phyloP scores from a whole-genome alignment of 2,329 filamentous ascomycete species.

The Neopestalotiopsis clavispora region DNA sequence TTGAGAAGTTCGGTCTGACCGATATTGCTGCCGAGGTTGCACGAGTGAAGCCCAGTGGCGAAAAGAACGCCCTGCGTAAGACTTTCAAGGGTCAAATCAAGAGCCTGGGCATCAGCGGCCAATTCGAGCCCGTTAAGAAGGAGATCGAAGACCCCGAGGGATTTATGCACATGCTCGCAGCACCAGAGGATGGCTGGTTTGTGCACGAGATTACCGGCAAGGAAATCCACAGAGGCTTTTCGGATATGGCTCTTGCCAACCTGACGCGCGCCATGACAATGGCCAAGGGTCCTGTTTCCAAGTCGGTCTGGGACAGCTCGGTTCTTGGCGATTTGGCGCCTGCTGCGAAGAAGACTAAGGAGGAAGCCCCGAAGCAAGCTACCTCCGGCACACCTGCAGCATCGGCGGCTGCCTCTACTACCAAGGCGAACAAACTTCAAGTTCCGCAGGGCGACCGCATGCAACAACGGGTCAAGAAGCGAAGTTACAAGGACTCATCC shows the following conservation, averaged over 20 bases:
- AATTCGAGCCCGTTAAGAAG: slow-evolving; percentile 64
- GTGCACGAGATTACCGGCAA: slow-evolving; percentile 58
- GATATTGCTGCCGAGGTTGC: slow-evolving; percentile 65
- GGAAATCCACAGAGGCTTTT: slow-evolving; percentile 59
- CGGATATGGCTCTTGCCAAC: slow-evolving; percentile 45
- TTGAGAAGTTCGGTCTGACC: slow-evolving; percentile 60
- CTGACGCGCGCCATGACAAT: slow-evolving; percentile 60
- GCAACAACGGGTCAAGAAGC: slow-evolving; percentile 73
- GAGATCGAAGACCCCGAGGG: slow-evolving; percentile 56
- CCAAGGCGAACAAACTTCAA: slow-evolving; percentile 36
- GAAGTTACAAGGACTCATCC: slow-evolving; percentile 75
- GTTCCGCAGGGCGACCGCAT: slow-evolving; percentile 59
- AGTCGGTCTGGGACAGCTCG: slow-evolving; percentile 59
- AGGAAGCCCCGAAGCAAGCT: slow-evolving; percentile 36
- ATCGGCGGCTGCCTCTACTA: slow-evolving; percentile 32
- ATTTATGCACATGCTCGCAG: slow-evolving; percentile 55
- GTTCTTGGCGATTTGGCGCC: slow-evolving; percentile 62
- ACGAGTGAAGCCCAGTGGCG: slow-evolving; percentile 66
- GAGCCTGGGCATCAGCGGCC: slow-evolving; percentile 63
- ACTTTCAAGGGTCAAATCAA: slow-evolving; percentile 74
- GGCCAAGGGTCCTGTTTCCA: slow-evolving; percentile 61
- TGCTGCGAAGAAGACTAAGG: slow-evolving; percentile 44
- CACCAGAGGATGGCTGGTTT: slow-evolving; percentile 63
- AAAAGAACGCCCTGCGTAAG: slow-evolving; percentile 70
- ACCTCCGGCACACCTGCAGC: slow-evolving; percentile 57